A percentile compares a stretch with the other conserved stretches of the same genome.
Conservation (phyloP, 116 monocot genomes). For the Zostera marina region DNA sequence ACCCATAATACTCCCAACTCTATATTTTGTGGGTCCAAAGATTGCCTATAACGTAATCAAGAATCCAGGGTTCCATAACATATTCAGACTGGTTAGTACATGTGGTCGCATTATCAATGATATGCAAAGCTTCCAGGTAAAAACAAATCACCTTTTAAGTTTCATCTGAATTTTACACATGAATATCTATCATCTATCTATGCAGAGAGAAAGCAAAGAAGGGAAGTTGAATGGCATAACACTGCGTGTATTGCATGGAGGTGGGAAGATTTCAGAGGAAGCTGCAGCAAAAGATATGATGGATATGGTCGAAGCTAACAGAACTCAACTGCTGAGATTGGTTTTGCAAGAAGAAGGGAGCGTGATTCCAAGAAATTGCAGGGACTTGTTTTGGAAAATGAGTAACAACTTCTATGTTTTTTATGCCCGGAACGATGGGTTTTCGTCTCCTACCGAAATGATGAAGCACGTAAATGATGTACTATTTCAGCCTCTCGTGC, state of each 20-base stretch:
- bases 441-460: conserved; percentile 74
- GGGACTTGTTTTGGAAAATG: conserved; percentile 89
- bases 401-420: conserved; percentile 46
- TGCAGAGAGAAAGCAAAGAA: conserved; percentile 61
- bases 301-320: conserved; percentile 13
- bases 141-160: neutral
- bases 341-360: conserved; percentile 36
- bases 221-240: conserved; percentile 64
- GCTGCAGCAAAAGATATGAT: conserved; percentile 26
- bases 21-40: conserved; percentile 60
- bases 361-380: conserved; percentile 59
- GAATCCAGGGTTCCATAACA: conserved; percentile 32
- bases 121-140: conserved; percentile 57
- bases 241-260: conserved; percentile 25
- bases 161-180: neutral
- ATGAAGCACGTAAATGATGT: conserved; percentile 52
- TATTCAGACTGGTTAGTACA: conserved; percentile 57
- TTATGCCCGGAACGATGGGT: conserved; percentile 52
- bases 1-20: conserved; percentile 53
- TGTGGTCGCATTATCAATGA: conserved; percentile 80
- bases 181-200: neutral
- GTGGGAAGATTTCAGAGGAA: conserved; percentile 29
- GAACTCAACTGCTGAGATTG: conserved; percentile 51
- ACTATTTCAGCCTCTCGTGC: conserved; percentile 44
- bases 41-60: conserved; percentile 27